A percentile compares a stretch with the other conserved stretches of the same genome.
Evolutionary conservation across 768 basidiomycete species (phyloP).

Genomic region (Serendipita indica): DNA sequence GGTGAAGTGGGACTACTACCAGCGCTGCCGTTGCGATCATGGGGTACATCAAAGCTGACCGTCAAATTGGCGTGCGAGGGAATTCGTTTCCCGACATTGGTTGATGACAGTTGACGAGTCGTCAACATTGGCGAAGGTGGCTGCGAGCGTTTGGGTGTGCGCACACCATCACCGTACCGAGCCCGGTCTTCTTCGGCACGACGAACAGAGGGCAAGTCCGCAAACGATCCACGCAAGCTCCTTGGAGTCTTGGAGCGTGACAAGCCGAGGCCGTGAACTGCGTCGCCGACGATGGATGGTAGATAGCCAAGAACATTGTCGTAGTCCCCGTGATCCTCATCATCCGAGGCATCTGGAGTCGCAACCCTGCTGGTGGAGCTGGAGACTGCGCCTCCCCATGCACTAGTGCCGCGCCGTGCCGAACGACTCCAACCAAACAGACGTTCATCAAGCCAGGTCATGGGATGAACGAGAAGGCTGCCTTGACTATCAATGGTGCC

Average conservation of each 20-base stretch:
- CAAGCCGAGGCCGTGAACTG: conserved; percentile 24
- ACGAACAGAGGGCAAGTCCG: conserved; percentile 40
- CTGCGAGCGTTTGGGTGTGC: conserved; percentile 1
- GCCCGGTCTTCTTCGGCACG: conserved; percentile 34
- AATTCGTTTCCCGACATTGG: neutral
- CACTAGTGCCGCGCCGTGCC: conserved; percentile 63
- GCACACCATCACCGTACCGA: neutral
- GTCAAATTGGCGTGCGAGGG: neutral
- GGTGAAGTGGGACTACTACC: conserved; percentile 13
- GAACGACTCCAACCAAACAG: conserved; percentile 85
- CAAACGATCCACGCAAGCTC: conserved; percentile 60
- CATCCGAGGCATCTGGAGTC: conserved; percentile 68
- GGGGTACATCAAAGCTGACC: neutral
- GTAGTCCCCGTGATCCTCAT: conserved; percentile 82
- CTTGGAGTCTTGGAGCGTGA: conserved; percentile 20
- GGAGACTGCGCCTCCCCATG: conserved; percentile 46
- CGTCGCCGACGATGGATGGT: conserved; percentile 33
- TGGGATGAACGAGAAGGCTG: conserved; percentile 72
- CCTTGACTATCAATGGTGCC: conserved; percentile 80
- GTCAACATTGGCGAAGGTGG: conserved; percentile 8
- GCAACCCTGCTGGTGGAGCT: conserved; percentile 33
- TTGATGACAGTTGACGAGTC: neutral
- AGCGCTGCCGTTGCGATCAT: neutral
- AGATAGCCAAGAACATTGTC: conserved; percentile 70
- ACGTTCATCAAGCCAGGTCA: conserved; percentile 54